phyloP scores from a whole-genome alignment of 2,329 filamentous ascomycete species.

The Cyphellophora attinorum region DNA sequence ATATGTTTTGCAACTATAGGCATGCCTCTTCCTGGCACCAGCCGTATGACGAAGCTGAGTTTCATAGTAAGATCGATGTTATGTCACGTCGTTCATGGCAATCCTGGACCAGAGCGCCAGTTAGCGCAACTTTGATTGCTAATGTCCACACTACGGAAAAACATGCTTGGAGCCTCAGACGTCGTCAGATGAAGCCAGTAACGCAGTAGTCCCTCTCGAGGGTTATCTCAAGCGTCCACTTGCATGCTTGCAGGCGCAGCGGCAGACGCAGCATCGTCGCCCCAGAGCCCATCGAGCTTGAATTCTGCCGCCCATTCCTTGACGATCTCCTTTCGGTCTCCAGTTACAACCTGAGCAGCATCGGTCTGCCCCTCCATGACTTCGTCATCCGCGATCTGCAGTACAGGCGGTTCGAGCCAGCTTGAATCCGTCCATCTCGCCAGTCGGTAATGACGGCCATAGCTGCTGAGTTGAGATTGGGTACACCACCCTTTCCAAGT shows the following conservation, averaged over 20 bases:
- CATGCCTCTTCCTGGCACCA: too few species aligned
- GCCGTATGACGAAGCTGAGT: too few species aligned
- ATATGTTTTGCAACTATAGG: too few species aligned
- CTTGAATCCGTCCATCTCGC: slow-evolving; percentile 89
- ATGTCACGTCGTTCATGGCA: too few species aligned
- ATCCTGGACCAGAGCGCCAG: too few species aligned
- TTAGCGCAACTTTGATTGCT: too few species aligned
- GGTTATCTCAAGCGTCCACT: neutral
- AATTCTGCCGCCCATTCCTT: slow-evolving; percentile 92
- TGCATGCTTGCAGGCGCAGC: slow-evolving; percentile 12
- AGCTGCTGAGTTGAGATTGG: slow-evolving; percentile 77
- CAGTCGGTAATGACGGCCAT: slow-evolving; percentile 95
- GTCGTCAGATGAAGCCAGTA: too few species aligned
- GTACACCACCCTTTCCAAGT: slow-evolving; percentile 78
- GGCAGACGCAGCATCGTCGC: slow-evolving; percentile 40
- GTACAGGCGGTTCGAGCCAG: slow-evolving; percentile 69
- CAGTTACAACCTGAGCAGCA: slow-evolving; percentile 37
- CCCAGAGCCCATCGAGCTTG: slow-evolving; percentile 87
- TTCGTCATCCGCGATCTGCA: slow-evolving; percentile 44
- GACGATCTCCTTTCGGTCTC: slow-evolving; percentile 76
- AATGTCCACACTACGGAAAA: too few species aligned
- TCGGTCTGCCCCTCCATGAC: slow-evolving; percentile 32
- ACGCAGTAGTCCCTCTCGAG: too few species aligned
- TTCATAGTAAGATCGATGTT: too few species aligned
- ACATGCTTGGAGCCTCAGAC: too few species aligned